Conservation (phyloP, 345 rosid genomes). For the Brassica cretica region DNA sequence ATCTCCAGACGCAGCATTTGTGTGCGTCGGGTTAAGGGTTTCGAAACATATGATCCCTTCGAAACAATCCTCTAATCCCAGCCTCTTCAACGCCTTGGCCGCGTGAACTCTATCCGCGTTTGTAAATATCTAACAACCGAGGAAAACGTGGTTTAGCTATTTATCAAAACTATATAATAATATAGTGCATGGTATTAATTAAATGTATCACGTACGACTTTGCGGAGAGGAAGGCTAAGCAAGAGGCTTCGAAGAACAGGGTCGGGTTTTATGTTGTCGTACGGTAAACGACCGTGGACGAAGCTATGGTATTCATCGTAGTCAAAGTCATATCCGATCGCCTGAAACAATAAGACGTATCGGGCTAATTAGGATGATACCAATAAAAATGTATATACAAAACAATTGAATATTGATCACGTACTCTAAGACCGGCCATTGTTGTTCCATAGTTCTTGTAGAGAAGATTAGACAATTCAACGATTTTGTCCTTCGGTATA, state of each 20-base stretch:
- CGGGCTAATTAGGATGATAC: neutral
- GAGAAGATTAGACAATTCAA: conserved; percentile 62
- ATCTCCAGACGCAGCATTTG: conserved; percentile 43
- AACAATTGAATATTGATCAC: neutral
- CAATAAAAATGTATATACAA: neutral
- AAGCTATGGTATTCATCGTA: conserved; percentile 90
- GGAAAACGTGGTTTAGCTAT: neutral
- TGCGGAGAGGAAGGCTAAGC: conserved; percentile 70
- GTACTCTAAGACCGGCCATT: conserved; percentile 98
- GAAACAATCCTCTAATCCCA: conserved; percentile 87
- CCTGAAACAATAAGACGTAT: conserved; percentile 46
- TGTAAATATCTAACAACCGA: conserved; percentile 66
- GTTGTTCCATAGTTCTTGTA: conserved; percentile 97
- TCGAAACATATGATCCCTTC: conserved; percentile 96
- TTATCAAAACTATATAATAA: neutral
- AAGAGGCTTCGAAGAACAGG: conserved; percentile 76
- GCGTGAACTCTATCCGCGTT: conserved; percentile 86
- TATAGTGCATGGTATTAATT: neutral
- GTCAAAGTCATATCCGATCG: conserved; percentile 88
- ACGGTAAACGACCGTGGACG: conserved; percentile 92
- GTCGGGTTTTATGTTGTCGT: conserved; percentile 86
- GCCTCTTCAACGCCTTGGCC: conserved; percentile 61
- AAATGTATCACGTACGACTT: conserved; percentile 64
- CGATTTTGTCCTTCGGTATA: conserved; percentile 59
- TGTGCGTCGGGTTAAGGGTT: conserved; percentile 68